Base-by-base conservation (phyloP, 805 yeast species). In the Pichia phayaonensis region DNA sequence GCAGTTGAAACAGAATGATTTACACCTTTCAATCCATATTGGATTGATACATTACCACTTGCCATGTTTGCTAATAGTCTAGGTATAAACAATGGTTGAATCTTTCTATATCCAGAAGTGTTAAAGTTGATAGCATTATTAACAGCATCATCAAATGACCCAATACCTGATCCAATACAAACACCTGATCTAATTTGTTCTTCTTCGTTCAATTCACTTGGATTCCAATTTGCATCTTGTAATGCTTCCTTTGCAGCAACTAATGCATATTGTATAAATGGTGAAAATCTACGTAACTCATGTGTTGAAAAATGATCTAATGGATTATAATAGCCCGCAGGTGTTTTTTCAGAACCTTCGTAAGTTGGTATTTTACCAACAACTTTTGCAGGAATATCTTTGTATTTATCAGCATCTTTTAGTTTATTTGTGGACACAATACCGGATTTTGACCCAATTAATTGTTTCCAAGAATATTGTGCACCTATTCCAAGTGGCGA, bases 81-180 rank as follows among this genome's bases (percentile, higher is more conserved):
- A 0, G 99, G 98, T 7, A 94, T 81, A 64, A 92, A 86, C 50
- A 90, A 64, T 1, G 99, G 99, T 45, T 88, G 86, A 3, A 90
- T 81, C 55, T 80, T 81, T 52, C 83, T 77, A 63, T 84, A 85
- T 0, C 86, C 85, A n/a, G 18, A 15, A 24, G 54, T 44, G 10
- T 71, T 67, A 4, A 61, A 56, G 20, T 65, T 59, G 15, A 79
- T 73, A 1, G 88, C 66, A 58, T 84, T 87, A 4, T 79, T 84
- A 59, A 80, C 81, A 0, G 79, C 66, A 52, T 88, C 95, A 18
- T 80, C 83, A 45, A 92, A 74, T 2, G 95, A 86, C 0, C 97
- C 98, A 46, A 94, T 86, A 0, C 97, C 96, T 1, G 96, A 83
- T 0, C 98, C 99, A 10, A 92, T 78, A n/a, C 89, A 83, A 2